Conservation (phyloP, 2,329 filamentous ascomycete genomes). For the Ascochyta koolunga region DNA sequence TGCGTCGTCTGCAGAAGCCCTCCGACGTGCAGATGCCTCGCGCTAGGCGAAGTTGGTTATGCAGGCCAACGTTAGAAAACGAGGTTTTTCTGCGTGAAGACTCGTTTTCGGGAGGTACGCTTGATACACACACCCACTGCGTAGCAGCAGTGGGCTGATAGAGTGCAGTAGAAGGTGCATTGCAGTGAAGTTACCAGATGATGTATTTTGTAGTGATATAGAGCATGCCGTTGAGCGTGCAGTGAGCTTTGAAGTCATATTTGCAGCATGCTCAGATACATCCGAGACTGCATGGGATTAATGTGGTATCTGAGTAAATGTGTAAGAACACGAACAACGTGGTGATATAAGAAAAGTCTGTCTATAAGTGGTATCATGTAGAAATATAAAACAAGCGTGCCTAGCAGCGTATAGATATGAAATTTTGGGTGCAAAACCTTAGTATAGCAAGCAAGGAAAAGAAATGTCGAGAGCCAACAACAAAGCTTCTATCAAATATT, state of each 20-base stretch:
- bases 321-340: background rate
- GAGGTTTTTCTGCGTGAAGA: background rate
- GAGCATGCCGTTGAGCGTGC: background rate
- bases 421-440: background rate
- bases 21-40: slow-evolving; percentile 1
- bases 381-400: background rate
- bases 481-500: slow-evolving; percentile 14
- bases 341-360: slow-evolving; percentile 1
- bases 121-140: background rate
- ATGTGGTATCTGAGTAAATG: background rate
- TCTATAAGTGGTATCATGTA: slow-evolving; percentile 21
- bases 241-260: background rate
- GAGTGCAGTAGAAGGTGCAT: slow-evolving; percentile 1
- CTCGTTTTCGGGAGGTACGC: background rate
- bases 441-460: background rate
- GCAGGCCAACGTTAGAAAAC: background rate
- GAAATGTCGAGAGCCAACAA: background rate
- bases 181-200: slow-evolving; percentile 5
- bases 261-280: background rate
- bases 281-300: background rate
- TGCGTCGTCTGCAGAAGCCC: background rate
- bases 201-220: background rate
- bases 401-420: background rate
- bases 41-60: background rate
- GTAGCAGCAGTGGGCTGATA: background rate